These are phyloP conservation scores for Talaromyces sp. DNA, from an alignment of 2,329 filamentous ascomycete genomes.

Conservation along the genomic window DNA sequence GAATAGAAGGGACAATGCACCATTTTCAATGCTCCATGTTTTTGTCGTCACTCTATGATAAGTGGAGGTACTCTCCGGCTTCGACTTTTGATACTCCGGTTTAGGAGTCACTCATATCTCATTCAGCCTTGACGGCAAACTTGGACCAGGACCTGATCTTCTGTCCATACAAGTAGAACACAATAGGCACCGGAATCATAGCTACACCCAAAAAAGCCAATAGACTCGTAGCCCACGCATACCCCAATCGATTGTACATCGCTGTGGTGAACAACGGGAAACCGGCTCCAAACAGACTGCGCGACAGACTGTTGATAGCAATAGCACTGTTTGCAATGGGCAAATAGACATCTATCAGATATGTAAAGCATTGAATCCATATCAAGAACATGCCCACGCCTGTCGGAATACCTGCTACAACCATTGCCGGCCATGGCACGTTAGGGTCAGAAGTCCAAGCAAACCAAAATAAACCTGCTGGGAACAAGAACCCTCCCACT, in stretches of 20 bases:
- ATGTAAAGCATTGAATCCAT: constrained; percentile 11
- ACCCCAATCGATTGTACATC: constrained; percentile 2
- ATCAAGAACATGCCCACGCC: background rate
- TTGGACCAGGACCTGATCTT: background rate
- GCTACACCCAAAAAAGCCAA: constrained; percentile 4
- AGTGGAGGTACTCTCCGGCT: too few species aligned
- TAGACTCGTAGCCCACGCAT: constrained; percentile 4
- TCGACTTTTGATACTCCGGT: too few species aligned
- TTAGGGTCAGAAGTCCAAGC: background rate
- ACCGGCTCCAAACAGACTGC: constrained; percentile 20
- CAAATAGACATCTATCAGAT: constrained; percentile 24
- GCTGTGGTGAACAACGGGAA: constrained; percentile 19
- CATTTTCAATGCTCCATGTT: too few species aligned
- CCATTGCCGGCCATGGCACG: background rate
- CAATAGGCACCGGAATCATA: background rate
- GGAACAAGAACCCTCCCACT: constrained; percentile 41
- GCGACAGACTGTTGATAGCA: constrained; percentile 20
- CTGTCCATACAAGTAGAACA: constrained; percentile 8
- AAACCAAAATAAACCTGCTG: constrained; percentile 43
- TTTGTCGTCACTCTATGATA: too few species aligned
- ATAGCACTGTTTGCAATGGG: constrained; percentile 21
- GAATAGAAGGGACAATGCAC: too few species aligned
- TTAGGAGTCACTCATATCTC: background rate
- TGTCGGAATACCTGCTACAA: background rate
- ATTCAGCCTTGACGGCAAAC: background rate